Base-by-base conservation (phyloP, 1,284 basidiomycete species). In the Trametes pubescens region DNA sequence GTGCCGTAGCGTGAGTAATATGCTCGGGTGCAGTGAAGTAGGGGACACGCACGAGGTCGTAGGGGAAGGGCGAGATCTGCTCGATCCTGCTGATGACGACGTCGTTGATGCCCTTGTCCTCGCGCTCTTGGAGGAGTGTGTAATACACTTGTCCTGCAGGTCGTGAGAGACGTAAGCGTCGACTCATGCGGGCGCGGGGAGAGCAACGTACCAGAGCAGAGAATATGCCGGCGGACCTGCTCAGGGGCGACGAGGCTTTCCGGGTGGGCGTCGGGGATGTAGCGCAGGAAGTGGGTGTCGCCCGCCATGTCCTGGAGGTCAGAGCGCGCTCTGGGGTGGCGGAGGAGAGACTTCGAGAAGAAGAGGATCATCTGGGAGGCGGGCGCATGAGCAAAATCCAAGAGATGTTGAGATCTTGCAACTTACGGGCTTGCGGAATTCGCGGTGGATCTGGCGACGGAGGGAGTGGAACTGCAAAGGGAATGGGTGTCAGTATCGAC, bases 261-360 rank as follows among this genome's bases (percentile, higher is more conserved):
- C 16, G 90, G 85, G 70, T 94, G 89, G 32, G 88, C 75, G 63
- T 99, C 98, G 56, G 96, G 93, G 61, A 99, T 75, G 81, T 97
- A 99, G 65, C 96, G 89, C 81, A 95, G 86, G 90, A 99, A 99
- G 74, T 88, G 81, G 16, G 92, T 94, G 44, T 98, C 93, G 66
- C 90, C 93, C 37, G 86, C 80, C 89, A 99, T 95, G 75, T 99
- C 97, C 14, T 87, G 86, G 13, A 99, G 81, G 21, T 88, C 84
- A 0, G 96, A 99, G 67, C 94, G 91, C 40, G 95, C 97, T 61
- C 86, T 86, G 14, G 97, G 95, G 79, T 99, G 96, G 71, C 97
- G 95, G 59, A 99, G 85, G 49, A 99, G 86, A 66, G 87, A 91
- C 84, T 99, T 99, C 52, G 95, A 98, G 89, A 98, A 99, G 89